Evolutionary conservation across 805 yeast genomes (phyloP), one percentile per base, ranked within the genome.

Genomic region (Kodamaea kaohsiungensis): DNA sequence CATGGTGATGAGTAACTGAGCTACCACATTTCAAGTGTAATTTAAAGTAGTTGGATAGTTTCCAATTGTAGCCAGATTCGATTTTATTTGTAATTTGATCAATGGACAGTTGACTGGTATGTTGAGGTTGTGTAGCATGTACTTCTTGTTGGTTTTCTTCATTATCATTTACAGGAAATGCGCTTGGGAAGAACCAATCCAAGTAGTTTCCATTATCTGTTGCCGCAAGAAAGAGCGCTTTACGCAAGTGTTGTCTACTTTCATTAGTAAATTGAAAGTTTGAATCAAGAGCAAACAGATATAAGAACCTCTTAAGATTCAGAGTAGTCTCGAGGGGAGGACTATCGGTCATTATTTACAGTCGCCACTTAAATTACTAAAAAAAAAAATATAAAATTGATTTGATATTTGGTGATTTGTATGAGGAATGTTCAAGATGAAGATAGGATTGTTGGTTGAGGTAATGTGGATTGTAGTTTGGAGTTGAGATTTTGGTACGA

Each of bases 161-260:
- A 4, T 38, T 27, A n/a, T 46, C 16, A 4, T 50, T 54, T 0
- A 19, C 18, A 25, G 54, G 47, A 12, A 37, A 17, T 33, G 27
- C 48, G 18, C 39, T 22, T 46, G 49, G 43, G 55, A 82, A 79
- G 50, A 81, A 65, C 56, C 65, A 64, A 30, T 66, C 57, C 53
- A 78, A 54, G 61, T 74, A 75, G 45, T 65, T 60, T 25, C 82
- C 84, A 27, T 67, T 67, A 43, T 63, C 61, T 0, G 86, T 72
- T 4, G 80, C 74, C 1, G 79, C 70, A 17, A 65, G 64, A 54
- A 72, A 80, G 48, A 86, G 65, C 2, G 76, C 71, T n/a, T 72
- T 61, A 38, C 85, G 65, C 10, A 80, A 61, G 13, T 65, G 65
- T n/a, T 57, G 60, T 30, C 67, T 66, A 13, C 68, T 69, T 47